Conservation (phyloP, 331 rosid genomes). For the Rosa hybrid region DNA sequence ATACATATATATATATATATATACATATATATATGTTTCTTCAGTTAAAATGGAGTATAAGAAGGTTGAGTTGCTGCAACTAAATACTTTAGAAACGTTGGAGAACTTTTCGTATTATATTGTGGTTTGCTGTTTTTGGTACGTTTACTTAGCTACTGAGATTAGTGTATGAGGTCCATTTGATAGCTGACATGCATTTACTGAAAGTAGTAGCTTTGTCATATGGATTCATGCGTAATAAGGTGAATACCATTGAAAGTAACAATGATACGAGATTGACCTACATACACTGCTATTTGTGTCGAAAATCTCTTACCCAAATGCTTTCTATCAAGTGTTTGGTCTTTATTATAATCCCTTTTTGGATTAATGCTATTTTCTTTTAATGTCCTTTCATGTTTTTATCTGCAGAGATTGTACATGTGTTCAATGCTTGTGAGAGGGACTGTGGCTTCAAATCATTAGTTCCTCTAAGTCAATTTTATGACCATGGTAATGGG, state of each 20-base stretch:
- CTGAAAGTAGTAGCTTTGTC: neutral
- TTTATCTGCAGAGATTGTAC: neutral
- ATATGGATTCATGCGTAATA: neutral
- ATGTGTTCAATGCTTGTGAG: neutral
- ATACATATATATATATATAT: too few relatives aligned
- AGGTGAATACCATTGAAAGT: neutral
- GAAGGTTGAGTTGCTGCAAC: neutral
- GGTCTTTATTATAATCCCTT: neutral
- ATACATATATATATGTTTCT: too few relatives aligned
- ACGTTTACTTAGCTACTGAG: neutral
- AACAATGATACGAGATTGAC: neutral
- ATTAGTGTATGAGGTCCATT: neutral
- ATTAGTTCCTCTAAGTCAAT: neutral
- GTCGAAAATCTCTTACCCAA: neutral
- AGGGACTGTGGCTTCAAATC: conserved; percentile 6
- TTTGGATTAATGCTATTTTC: neutral
- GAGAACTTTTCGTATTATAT: too few relatives aligned
- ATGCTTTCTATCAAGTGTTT: too few relatives aligned
- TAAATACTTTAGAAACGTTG: neutral
- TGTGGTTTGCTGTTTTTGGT: neutral
- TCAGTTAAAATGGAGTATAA: neutral
- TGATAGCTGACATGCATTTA: neutral
- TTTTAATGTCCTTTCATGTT: neutral
- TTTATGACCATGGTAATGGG: neutral
- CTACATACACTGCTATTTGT: neutral